These are phyloP conservation scores for Cicer judaicum DNA, from an alignment of 306 rosid genomes.

Conservation along the genomic window DNA sequence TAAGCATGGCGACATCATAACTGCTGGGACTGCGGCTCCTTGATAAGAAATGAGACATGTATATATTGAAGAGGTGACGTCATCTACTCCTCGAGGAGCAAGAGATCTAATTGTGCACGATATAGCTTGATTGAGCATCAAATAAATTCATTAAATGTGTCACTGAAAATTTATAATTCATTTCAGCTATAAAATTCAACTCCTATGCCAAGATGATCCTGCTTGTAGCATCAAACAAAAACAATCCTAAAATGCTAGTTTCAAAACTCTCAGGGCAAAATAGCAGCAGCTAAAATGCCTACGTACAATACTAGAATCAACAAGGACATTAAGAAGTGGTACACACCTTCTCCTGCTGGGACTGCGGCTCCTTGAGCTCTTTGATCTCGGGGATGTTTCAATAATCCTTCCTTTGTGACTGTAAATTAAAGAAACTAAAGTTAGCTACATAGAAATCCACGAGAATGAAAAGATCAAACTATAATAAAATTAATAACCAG, in stretches of 20 bases:
- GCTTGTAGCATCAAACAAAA: too few species aligned
- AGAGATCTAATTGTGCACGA: neutral
- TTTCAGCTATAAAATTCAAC: neutral
- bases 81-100: neutral
- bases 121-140: neutral
- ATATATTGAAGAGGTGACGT: neutral
- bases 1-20: neutral
- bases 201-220: too few species aligned
- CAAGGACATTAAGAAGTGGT: neutral
- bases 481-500: neutral
- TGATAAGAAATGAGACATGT: neutral
- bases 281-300: neutral
- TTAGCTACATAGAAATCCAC: conserved; percentile 6
- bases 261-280: neutral
- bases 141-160: neutral
- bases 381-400: conserved; percentile 62
- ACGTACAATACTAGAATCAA: neutral
- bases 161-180: neutral
- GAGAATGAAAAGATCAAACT: neutral
- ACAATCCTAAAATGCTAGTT: too few species aligned
- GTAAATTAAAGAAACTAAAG: conserved; percentile 40
- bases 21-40: too few species aligned
- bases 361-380: conserved; percentile 82
- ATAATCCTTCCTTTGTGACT: conserved; percentile 84
- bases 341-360: conserved; percentile 68